Evolutionary conservation across 2,329 filamentous ascomycete genomes (phyloP), one percentile per base, ranked within the genome.

Genomic region (Colletotrichum sp.): DNA sequence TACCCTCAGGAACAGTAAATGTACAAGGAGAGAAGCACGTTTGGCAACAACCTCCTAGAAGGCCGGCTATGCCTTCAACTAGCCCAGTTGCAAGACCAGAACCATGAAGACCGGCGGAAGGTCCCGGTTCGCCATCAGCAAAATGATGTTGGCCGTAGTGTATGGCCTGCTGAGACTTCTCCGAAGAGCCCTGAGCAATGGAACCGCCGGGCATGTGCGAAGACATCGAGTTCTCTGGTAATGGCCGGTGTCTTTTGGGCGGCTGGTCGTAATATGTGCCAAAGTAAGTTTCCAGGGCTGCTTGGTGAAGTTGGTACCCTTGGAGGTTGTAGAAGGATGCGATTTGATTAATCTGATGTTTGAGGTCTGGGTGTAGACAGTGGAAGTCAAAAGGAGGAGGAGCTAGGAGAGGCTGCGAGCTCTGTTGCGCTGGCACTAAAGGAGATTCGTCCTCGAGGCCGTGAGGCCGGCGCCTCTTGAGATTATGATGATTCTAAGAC

Each of bases 381-480:
- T 73, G 78, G 73, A 79, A 69, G 71, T 81, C 78, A 62, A 60
- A 67, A 79, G 81, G 68, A 80, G 39, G 69, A 80, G 39, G 52
- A 80, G 76, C 73, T 79, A 71, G 67, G 78, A 79, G 76, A 80
- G 78, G 74, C 79, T 77, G 80, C n/a, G 55, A 59, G 26, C n/a
- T 64, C 28, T 80, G 81, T 79, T 85, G 84, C 76, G 80, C 81
- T 79, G 82, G 79, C 81, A 83, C 84, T 78, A 49, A 34, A 44
- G 79, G 79, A 82, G 83, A 80, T 79, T 81, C 80, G 79, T 85
- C 84, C 76, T 84, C 85, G 74, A 83, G 82, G 81, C 81, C 82
- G 80, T 85, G 84, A 78, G 84, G 83, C 83, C 87, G 85, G 75
- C 87, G 87, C 82, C 87, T 88, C 82, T 86, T 88, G 78, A 85